Evolutionary conservation across 2,329 filamentous ascomycete species (phyloP).

Genomic region (Tolypocladium nubicola): DNA sequence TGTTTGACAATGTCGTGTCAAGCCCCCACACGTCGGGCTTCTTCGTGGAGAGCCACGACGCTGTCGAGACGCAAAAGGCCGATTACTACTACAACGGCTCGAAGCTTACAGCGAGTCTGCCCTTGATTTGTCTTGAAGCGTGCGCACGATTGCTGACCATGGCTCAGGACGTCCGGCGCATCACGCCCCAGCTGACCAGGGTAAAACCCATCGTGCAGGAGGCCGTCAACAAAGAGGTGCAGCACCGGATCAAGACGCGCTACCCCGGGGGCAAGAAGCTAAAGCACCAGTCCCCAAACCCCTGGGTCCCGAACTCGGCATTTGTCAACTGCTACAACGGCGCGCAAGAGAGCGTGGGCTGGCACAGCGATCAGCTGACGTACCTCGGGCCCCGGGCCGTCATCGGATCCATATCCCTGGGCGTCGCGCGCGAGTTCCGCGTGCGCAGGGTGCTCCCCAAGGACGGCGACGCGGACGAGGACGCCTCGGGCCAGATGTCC

Average conservation of each 20-base stretch:
- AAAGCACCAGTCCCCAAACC: slow-evolving; percentile 59
- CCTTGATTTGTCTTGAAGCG: not conserved
- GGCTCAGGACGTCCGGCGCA: slow-evolving; percentile 58
- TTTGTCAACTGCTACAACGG: slow-evolving; percentile 94
- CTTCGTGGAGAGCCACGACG: slow-evolving; percentile 66
- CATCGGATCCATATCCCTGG: slow-evolving; percentile 83
- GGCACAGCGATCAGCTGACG: slow-evolving; percentile 85
- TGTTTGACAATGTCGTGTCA: slow-evolving; percentile 80
- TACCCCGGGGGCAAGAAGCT: slow-evolving; percentile 66
- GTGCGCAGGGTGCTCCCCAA: slow-evolving; percentile 65
- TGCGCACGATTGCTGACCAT: not conserved
- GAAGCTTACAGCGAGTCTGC: slow-evolving; percentile 43
- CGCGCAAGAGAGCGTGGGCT: slow-evolving; percentile 73
- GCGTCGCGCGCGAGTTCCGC: slow-evolving; percentile 87
- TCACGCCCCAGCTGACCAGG: slow-evolving; percentile 62
- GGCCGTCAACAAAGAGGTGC: slow-evolving; percentile 70
- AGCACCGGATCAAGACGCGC: slow-evolving; percentile 53
- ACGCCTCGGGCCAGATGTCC: slow-evolving; percentile 74
- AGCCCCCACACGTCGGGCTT: slow-evolving; percentile 79
- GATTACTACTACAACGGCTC: slow-evolving; percentile 83
- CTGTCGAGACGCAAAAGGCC: slow-evolving; percentile 58
- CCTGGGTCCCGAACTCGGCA: slow-evolving; percentile 79
- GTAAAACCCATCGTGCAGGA: slow-evolving; percentile 61
- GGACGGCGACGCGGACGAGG: slow-evolving; percentile 38
- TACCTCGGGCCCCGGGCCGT: slow-evolving; percentile 83